Evolutionary conservation across 1,139 yeast species (phyloP).

Genomic region (Magnusiomyces fungicola): DNA sequence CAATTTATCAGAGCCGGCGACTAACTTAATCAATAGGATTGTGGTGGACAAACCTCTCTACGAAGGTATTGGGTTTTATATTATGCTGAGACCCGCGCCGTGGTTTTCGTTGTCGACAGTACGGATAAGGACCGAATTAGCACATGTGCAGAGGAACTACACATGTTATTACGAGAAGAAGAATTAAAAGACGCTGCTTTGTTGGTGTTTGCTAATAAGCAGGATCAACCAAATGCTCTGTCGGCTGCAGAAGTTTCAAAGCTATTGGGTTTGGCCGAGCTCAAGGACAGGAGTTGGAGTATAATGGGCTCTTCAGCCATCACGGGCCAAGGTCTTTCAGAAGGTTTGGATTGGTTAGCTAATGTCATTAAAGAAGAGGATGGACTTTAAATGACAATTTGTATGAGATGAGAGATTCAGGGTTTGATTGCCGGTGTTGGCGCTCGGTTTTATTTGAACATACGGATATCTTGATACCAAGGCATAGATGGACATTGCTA

Average conservation of each 20-base stretch:
- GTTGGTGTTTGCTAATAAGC: constrained; percentile 78
- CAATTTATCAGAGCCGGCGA: no score
- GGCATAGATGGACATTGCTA: no score
- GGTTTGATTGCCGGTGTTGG: no score
- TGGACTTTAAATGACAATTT: constrained; percentile 6
- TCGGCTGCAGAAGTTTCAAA: constrained; percentile 92
- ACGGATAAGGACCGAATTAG: constrained; percentile 92
- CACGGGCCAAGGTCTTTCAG: constrained; percentile 91
- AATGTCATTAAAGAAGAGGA: constrained; percentile 85
- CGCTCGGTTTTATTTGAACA: no score
- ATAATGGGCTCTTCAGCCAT: constrained; percentile 95
- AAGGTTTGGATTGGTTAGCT: constrained; percentile 95
- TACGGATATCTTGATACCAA: no score
- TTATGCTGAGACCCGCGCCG: constrained; percentile 93
- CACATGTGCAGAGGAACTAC: constrained; percentile 80
- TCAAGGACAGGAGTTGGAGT: constrained; percentile 96
- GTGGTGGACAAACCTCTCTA: constrained; percentile 95
- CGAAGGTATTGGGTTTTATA: constrained; percentile 98
- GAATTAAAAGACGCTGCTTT: constrained; percentile 85
- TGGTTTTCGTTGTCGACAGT: constrained; percentile 91
- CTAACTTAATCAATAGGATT: no score
- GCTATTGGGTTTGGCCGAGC: constrained; percentile 73
- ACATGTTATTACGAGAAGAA: constrained; percentile 86
- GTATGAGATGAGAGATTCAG: no score
- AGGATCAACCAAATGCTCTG: constrained; percentile 93